Evolutionary conservation across 345 rosid genomes (phyloP).

Genomic region (Boechera stricta): DNA sequence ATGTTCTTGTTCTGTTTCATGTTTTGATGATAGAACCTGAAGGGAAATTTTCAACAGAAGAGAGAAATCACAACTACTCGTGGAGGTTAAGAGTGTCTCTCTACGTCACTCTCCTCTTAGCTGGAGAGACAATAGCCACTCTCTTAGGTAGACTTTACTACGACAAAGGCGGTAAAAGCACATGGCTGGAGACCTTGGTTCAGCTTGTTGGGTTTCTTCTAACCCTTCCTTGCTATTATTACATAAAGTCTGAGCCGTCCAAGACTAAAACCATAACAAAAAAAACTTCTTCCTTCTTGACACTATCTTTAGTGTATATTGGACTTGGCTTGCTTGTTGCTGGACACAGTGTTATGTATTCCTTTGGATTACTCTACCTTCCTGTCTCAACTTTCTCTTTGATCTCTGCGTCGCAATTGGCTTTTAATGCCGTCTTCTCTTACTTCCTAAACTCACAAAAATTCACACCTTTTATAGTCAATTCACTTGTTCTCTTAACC

Average conservation of each 20-base stretch:
- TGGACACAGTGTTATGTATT: conserved; percentile 36
- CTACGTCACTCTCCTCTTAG: conserved; percentile 44
- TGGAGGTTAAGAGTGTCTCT: conserved; percentile 48
- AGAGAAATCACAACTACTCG: conserved; percentile 36
- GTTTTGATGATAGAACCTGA: conserved; percentile 25
- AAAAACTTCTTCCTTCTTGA: conserved; percentile 20
- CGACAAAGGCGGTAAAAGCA: conserved; percentile 62
- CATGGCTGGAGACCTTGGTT: conserved; percentile 57
- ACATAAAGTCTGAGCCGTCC: conserved; percentile 22
- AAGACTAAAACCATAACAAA: conserved; percentile 10
- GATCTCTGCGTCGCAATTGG: conserved; percentile 43
- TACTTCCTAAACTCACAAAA: conserved; percentile 48
- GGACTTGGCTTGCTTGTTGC: conserved; percentile 45
- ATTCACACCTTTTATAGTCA: conserved; percentile 40
- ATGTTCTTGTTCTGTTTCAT: conserved; percentile 31
- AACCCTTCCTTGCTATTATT: conserved; percentile 52
- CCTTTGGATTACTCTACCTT: conserved; percentile 47
- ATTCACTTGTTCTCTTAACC: conserved; percentile 47
- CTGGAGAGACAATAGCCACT: conserved; percentile 53
- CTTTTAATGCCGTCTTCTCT: conserved; percentile 44
- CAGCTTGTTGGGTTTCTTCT: conserved; percentile 61
- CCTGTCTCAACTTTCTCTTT: conserved; percentile 47
- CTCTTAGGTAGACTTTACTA: conserved; percentile 60
- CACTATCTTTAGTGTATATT: conserved; percentile 28
- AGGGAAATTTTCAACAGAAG: conserved; percentile 9